Base-by-base conservation (phyloP, 331 rosid species). In the Cydonia oblonga region DNA sequence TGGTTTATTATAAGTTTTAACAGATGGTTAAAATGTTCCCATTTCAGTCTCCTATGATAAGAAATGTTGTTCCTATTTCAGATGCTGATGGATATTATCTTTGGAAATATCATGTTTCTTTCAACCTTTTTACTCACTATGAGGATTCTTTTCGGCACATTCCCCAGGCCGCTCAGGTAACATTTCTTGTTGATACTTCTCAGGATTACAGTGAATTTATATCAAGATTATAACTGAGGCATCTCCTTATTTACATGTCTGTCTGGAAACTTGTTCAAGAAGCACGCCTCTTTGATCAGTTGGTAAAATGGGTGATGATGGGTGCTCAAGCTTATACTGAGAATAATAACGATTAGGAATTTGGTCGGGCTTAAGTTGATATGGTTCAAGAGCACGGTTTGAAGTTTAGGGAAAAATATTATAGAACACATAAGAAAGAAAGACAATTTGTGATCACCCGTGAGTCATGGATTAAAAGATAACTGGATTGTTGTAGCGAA, bases 71-170 rank as follows among this genome's bases (percentile, higher is more conserved):
- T 81, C 57, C 74, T 62, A 52, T 79, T 77, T 72, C 89, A 95
- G 99, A 72, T 87, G 68, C 58, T 81, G 74, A 54, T 79, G 74
- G 86, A 91, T 78, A 84, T 84, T 20, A 51, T 81, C 68, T 73
- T 93, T 59, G 97, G 96, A 52, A 93, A 93, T 87, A 65, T 85
- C 18, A 58, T 86, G 71, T 89, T 87, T 80, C 65, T 91, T 19
- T 78, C 81, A 53, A 83, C 89, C 67, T 83, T 93, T 82, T 64
- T 81, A 77, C 75, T 80, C 52, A 75, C 85, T 63, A 76, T 40
- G 46, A 87, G 82, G 84, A 76, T 80, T 53, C 76, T 85, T 84
- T 81, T 83, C 56, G 83, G 81, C 62, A 74, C 76, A 79, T 79
- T 89, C 70, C 66, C 66, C 68, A 78, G 73, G 35, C 40, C 80